Evolutionary conservation across 2,329 filamentous ascomycete species (phyloP), one percentile per base, ranked within the genome.

Genomic region (Ilyonectria sp.): DNA sequence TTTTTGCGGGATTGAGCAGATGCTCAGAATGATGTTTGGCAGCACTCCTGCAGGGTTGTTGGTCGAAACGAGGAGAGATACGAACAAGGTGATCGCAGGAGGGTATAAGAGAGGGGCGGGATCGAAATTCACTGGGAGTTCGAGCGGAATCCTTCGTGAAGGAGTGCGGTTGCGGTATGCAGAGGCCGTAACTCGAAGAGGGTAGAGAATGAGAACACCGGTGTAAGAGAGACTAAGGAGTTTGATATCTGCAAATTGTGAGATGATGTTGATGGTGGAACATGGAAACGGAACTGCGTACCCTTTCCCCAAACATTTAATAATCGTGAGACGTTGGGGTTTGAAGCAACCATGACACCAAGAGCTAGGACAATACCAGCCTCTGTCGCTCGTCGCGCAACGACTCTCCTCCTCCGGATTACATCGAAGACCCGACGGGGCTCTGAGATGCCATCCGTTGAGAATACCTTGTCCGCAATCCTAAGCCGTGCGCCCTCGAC

Each of bases 21-120:
- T 86, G 66, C 92, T 89, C 56, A 98, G 87, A n/a, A 97, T 86
- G 44, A 97, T 88, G 75, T 96, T 97, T 2, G 93, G 91, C 8
- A 97, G 82, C 21, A 97, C 79, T 13, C 90, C 85, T 17, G 86
- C 84, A 3, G 87, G 84, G 52, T 89, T 89, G 55, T 88, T 86
- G 57, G 86, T 85, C 8, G 91, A 89, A 47, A 97, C 85, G 10
- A 95, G 91, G 5, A 96, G 83, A 1, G 94, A 91, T 31, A 96
- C 92, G 52, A 95, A 86, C 17, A 95, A 82, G 1, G 95, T 94
- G 33, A 97, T 86, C 2, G 91, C 81, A 6, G 92, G 87, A 19
- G 95, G 95, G 78, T 98, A 98, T 64, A 98, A 81, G n/a, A 97
- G 86, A 11, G 95, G 94, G 7, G 95, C 95, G 3, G 94, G 95